Conservation (phyloP, 495 filamentous ascomycete genomes). For the Penicillium argentinense region DNA sequence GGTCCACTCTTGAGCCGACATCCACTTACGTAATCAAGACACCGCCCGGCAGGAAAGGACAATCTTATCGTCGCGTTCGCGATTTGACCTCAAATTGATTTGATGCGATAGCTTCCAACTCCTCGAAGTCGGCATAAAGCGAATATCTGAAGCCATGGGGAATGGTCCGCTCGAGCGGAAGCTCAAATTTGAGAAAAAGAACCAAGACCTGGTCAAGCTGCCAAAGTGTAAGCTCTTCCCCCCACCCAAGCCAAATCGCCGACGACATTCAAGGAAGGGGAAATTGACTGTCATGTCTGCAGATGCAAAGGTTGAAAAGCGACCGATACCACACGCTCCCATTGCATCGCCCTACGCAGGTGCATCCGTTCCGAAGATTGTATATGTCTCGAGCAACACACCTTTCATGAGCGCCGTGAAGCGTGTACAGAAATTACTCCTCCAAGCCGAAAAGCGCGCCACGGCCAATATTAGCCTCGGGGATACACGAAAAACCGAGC, state of each 20-base stretch:
- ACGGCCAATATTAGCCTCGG: conserved; percentile 41
- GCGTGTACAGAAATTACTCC: conserved; percentile 72
- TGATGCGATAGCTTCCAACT: conserved; percentile 1
- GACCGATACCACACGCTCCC: conserved; percentile 69
- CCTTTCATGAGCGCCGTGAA: conserved; percentile 83
- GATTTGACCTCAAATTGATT: conserved; percentile 13
- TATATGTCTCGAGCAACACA: conserved; percentile 76
- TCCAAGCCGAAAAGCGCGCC: conserved; percentile 59
- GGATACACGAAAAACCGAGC: conserved; percentile 40
- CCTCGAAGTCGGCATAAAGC: not conserved
- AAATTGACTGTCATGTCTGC: conserved; percentile 9
- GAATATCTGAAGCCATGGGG: conserved; percentile 18
- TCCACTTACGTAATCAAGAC: too few relatives aligned
- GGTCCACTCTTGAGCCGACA: too few relatives aligned
- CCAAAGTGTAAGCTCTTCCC: conserved; percentile 33
- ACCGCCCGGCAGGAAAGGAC: conserved; percentile 25
- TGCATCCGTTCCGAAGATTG: conserved; percentile 53
- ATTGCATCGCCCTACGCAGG: conserved; percentile 58
- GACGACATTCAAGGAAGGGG: not conserved
- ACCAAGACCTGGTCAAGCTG: conserved; percentile 37
- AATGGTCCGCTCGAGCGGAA: conserved; percentile 28
- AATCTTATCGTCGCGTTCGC: not conserved
- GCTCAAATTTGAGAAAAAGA: conserved; percentile 44
- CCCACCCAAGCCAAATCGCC: not conserved
- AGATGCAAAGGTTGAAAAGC: conserved; percentile 56